Evolutionary conservation across 176 grass and related monocot genomes (phyloP), one percentile per base, ranked within the genome.

Genomic region (Eleusine coracana): DNA sequence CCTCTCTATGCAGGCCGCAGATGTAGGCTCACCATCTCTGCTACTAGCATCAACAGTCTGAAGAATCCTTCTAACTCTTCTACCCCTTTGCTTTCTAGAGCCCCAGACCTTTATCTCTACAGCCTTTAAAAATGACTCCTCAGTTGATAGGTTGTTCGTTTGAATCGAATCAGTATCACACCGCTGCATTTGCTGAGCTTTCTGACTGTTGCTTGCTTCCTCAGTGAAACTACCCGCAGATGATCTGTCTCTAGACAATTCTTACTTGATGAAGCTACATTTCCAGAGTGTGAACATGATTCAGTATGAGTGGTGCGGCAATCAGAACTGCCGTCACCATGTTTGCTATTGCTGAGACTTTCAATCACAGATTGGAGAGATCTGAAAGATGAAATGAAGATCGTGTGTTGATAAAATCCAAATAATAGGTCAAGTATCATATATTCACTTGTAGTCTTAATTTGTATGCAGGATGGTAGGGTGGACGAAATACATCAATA

Each of bases 281-380:
- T 82, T 91, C 81, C 87, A 7, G 38, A 86, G 36, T 31, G 84
- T 0, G 76, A 81, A 66, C 84, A 80, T 68, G 87, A 90, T 75
- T 91, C 85, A 5, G 71, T 77, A 80, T 71, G 84, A 73, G 69
- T 90, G 11, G 85, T 85, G 58, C 20, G 73, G 73, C 75, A 85
- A 56, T 70, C 85, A 75, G 79, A 88, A 80, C 81, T 82, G 20
- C 73, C 62, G 37, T 82, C 74, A 75, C 65, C 70, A 49, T 75
- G 72, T 75, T 89, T 93, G 54, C 65, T 84, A 64, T 80, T 81
- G 70, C 91, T 85, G 73, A 93, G 91, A 68, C 68, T 93, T 87
- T 93, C 69, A 11, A 97, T 88, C 82, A 86, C 87, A 28, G 87
- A 91, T 75, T 94, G 94, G 36, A 97, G 85, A 20, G 89, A 94